A percentile compares a stretch with the other conserved stretches of the same genome.
Evolutionary conservation across 2,329 filamentous ascomycete genomes (phyloP).

Genomic region (Neophaeococcomyces aloes): DNA sequence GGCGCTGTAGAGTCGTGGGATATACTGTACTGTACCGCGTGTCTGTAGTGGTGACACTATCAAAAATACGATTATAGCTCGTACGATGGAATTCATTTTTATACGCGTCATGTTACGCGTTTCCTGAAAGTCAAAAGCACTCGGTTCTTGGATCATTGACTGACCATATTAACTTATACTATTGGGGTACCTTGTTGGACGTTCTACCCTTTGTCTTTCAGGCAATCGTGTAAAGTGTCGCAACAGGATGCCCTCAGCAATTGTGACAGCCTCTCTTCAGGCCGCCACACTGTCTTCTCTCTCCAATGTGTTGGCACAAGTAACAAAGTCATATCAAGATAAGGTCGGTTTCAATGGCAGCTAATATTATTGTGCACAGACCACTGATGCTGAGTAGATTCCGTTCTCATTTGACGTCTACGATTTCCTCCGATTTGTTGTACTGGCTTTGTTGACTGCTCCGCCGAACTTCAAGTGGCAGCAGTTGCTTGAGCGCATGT

Average conservation of each 20-base stretch:
- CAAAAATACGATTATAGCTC: too few species aligned
- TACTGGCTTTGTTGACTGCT: constrained; percentile 43
- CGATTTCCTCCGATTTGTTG: constrained; percentile 45
- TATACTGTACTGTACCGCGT: too few species aligned
- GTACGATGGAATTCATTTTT: too few species aligned
- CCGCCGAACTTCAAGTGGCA: constrained; percentile 52
- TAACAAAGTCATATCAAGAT: constrained; percentile 41
- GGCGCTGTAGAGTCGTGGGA: too few species aligned
- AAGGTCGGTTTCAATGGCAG: constrained; percentile 25
- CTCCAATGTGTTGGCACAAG: constrained; percentile 47
- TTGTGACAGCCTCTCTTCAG: constrained; percentile 45
- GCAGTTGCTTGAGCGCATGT: constrained; percentile 42
- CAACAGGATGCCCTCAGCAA: constrained; percentile 24
- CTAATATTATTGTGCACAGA: not conserved
- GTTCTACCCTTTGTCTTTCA: too few species aligned
- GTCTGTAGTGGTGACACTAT: too few species aligned
- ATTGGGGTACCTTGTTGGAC: too few species aligned
- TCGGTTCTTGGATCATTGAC: too few species aligned
- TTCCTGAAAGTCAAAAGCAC: too few species aligned
- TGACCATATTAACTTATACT: too few species aligned
- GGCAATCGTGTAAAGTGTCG: constrained; percentile 21
- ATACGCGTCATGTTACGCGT: too few species aligned
- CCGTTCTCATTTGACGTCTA: constrained; percentile 39
- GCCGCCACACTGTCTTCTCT: constrained; percentile 41
- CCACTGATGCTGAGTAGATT: constrained; percentile 21